Conservation (phyloP, 352 stramenopile species). For the Peronospora farinosa region DNA sequence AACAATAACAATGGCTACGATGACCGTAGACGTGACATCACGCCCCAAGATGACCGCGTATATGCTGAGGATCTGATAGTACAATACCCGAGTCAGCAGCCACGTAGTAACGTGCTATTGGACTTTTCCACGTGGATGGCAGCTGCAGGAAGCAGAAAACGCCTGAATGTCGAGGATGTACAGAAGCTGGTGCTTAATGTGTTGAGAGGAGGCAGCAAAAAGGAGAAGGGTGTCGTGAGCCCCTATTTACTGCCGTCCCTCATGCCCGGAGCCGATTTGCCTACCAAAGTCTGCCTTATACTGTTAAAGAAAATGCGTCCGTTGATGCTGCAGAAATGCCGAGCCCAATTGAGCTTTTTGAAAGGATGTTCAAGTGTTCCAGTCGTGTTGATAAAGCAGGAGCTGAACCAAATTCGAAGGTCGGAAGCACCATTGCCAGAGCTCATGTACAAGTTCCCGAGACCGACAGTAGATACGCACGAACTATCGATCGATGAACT, state of each 20-base stretch:
- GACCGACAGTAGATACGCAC: constrained; percentile 53
- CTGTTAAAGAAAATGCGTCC: constrained; percentile 65
- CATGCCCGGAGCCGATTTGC: constrained; percentile 33
- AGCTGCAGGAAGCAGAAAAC: constrained; percentile 33
- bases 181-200: constrained; percentile 56
- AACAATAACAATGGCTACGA: constrained; percentile 8
- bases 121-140: constrained; percentile 71
- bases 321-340: constrained; percentile 59
- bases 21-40: constrained; percentile 10
- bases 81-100: constrained; percentile 59
- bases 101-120: constrained; percentile 56
- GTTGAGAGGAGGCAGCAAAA: constrained; percentile 18
- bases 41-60: constrained; percentile 32
- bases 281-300: constrained; percentile 69
- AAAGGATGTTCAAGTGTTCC: constrained; percentile 64
- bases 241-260: constrained; percentile 53
- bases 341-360: constrained; percentile 67
- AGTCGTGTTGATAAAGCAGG: constrained; percentile 53
- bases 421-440: constrained; percentile 56
- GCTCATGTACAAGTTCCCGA: constrained; percentile 67
- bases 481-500: constrained; percentile 51
- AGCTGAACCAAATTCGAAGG: constrained; percentile 33
- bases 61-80: constrained; percentile 62
- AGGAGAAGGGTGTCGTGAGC: constrained; percentile 24
- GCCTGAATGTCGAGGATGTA: constrained; percentile 54